Base-by-base conservation (phyloP, 1,139 yeast genomes). In the Candida tropicalis region DNA sequence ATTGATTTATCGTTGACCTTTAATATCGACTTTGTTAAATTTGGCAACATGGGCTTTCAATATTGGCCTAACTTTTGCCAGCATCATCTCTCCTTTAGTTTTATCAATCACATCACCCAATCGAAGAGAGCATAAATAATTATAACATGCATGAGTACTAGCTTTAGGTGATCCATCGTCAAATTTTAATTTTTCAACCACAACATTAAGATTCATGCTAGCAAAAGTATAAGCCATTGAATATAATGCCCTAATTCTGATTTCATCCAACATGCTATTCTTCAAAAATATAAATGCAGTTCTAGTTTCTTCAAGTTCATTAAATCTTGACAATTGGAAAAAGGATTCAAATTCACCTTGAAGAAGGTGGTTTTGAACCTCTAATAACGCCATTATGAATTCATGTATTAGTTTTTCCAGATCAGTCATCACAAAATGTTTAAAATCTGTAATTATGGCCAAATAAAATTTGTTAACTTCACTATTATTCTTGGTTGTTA, bases 401-500 rank as follows among this genome's bases (percentile, higher is more conserved):
- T 50, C 39, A 31, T 60, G 53, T 23, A 48, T 43, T 3, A 58
- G 60, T 40, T 51, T 15, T 48, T 54, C 52, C 54, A 57, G 43
- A 47, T 60, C 48, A 45, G 53, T 60, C 38, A 53, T 57, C 46
- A 34, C 63, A 47, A 50, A 54, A 2, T 42, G 24, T 25, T 45
- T 42, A 36, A 44, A 47, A 20, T 48, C 12, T 6, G 24, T 48
- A 2, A 45, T 39, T 12, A 57, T 43, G 7, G 45, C 52, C 35
- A 67, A 52, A 35, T 62, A 66, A 38, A 73, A 55, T 42, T 69
- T 70, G 48, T 64, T 66, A 2, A 79, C 66, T 41, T 77, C 83
- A 18, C 75, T 61, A 45, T 66, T 65, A 61, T 88, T 88, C 40
- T 79, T 82, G n/a, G 96, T 91, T 57, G 89, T 77, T 42, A 89